Evolutionary conservation across 2,329 filamentous ascomycete species (phyloP).

Genomic region (Cercospora beticola): DNA sequence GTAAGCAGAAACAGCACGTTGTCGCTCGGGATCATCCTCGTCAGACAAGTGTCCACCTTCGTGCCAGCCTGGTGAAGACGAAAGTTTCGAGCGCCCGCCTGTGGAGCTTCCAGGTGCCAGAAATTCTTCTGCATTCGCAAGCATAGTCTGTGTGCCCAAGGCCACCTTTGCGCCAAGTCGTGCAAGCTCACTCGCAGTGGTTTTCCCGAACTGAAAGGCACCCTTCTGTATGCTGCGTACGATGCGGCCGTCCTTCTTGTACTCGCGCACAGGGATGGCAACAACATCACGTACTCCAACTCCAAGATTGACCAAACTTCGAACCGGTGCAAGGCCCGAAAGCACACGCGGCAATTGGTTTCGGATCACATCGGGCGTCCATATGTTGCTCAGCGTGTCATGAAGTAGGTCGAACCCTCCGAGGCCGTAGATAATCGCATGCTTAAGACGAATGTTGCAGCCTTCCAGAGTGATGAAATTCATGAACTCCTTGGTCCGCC

Average conservation of each 20-base stretch:
- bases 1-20: constrained; percentile 82
- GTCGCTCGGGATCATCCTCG: constrained; percentile 65
- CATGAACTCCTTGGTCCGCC: constrained; percentile 96
- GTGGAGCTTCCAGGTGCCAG: constrained; percentile 48
- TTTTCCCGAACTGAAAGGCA: constrained; percentile 83
- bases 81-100: constrained; percentile 21
- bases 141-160: constrained; percentile 88
- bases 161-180: constrained; percentile 92
- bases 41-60: constrained; percentile 50
- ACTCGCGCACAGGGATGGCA: constrained; percentile 86
- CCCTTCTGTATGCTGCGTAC: constrained; percentile 91
- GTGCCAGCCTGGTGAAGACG: constrained; percentile 44
- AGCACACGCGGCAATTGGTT: constrained; percentile 89
- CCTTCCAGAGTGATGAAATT: constrained; percentile 94
- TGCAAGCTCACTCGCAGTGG: constrained; percentile 90
- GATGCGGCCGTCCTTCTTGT: constrained; percentile 88
- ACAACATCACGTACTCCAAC: constrained; percentile 83
- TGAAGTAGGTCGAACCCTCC: constrained; percentile 88
- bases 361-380: constrained; percentile 87
- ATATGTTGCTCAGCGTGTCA: constrained; percentile 88
- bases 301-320: constrained; percentile 86
- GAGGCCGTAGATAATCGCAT: constrained; percentile 89
- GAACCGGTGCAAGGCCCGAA: constrained; percentile 84
- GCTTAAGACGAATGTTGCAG: constrained; percentile 79
- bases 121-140: constrained; percentile 84